These are phyloP conservation scores for Orobanche coerulescens DNA, from an alignment of 257 asterid species.

Conservation along the genomic window DNA sequence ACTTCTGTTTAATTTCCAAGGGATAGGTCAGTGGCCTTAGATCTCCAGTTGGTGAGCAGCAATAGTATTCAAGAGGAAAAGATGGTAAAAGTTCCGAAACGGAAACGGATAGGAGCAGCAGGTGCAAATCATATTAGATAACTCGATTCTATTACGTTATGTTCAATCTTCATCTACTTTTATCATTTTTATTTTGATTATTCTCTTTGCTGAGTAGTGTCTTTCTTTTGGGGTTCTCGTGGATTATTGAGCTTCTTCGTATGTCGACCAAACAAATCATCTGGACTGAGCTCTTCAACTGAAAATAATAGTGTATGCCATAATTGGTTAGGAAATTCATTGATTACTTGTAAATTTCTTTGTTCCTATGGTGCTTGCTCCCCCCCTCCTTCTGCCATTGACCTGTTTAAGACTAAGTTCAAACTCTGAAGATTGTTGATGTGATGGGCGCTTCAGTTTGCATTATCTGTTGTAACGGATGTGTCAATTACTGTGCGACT, in stretches of 20 bases:
- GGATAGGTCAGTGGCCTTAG: constrained; percentile 43
- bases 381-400: not conserved
- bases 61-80: constrained; percentile 30
- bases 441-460: constrained; percentile 19
- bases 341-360: constrained; percentile 8
- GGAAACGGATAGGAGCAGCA: constrained; percentile 37
- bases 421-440: constrained; percentile 11
- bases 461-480: not conserved
- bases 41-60: constrained; percentile 34
- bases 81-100: constrained; percentile 29
- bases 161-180: not conserved
- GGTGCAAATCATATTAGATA: constrained; percentile 31
- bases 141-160: not conserved
- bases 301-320: constrained; percentile 44
- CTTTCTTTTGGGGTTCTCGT: constrained; percentile 38
- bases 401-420: constrained; percentile 12
- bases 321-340: constrained; percentile 12
- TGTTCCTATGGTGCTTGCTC: constrained; percentile 18
- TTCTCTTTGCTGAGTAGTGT: constrained; percentile 12
- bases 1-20: constrained; percentile 35
- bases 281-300: constrained; percentile 37
- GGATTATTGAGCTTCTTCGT: constrained; percentile 67
- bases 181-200: not conserved
- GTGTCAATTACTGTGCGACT: constrained; percentile 13
- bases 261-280: constrained; percentile 39